Evolutionary conservation across 2,329 filamentous ascomycete genomes (phyloP), one percentile per base, ranked within the genome.

Genomic region (Phialophora chinensis): DNA sequence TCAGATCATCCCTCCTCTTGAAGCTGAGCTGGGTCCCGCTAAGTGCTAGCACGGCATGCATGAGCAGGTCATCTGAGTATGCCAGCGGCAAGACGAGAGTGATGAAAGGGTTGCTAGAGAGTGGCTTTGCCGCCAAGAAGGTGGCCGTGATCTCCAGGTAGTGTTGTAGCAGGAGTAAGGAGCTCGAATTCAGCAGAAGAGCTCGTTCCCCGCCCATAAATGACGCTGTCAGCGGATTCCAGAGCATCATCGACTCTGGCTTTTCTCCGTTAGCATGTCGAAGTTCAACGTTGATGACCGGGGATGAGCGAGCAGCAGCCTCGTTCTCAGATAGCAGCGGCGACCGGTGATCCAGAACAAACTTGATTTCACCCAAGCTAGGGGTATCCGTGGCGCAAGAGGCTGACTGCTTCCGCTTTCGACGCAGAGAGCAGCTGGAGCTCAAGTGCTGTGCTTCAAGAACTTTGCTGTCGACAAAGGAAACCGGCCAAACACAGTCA

Each of bases 21-120:
- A 42, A 61, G 14, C 54, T 57, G 27, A 69, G 60, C 10, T 63
- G 64, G 10, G 60, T 62, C 3, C 64, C 66, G 42, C 66, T 67
- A 44, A 67, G 47, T 7, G 64, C 60, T 31, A 69, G n/a, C 3
- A 69, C 60, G 33, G 60, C 38, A 53, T 69, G 63, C 66, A 69
- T 69, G 10, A 69, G 64, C 4, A 64, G 49, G n/a, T 66, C 63
- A 25, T 69, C 66, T 4, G 50, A 54, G 11, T 57, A 61, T 12
- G 64, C 66, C 20, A 66, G 31, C 3, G 66, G 66, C n/a, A 69
- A 12, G 10, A 69, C 49, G 3, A 57, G 44, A 5, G 64, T 69
- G 33, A 69, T 49, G 59, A 62, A 68, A 3, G 62, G 62, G 53
- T 66, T 68, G 54, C 35, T 35, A 17, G 12, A n/a, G 20, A n/a